A percentile compares a stretch with the other conserved stretches of the same genome.
Evolutionary conservation across 2,329 filamentous ascomycete genomes (phyloP).

Genomic region (Aspergillus fischeri): DNA sequence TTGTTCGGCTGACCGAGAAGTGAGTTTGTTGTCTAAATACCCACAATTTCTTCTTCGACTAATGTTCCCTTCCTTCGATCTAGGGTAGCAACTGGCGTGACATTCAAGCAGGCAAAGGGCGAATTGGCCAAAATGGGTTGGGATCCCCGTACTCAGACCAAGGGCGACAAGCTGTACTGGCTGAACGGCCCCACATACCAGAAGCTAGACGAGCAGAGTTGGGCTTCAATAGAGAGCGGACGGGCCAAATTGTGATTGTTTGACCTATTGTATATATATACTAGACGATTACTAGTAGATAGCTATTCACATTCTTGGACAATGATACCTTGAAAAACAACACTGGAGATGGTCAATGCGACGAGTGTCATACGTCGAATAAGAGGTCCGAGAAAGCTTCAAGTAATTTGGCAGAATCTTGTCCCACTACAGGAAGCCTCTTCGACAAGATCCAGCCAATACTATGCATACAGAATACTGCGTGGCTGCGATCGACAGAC

Average conservation of each 20-base stretch:
- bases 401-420: no score
- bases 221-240: constrained; percentile 41
- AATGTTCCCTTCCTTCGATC: constrained; percentile 3
- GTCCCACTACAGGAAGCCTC: no score
- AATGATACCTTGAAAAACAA: not conserved
- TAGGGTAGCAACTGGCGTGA: constrained; percentile 45
- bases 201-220: constrained; percentile 35
- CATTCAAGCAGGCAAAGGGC: constrained; percentile 49
- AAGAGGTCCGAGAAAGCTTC: no score
- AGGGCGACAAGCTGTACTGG: constrained; percentile 42
- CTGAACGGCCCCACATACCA: constrained; percentile 40
- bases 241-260: constrained; percentile 39
- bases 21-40: constrained; percentile 21
- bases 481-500: not conserved
- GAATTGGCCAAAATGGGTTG: constrained; percentile 42
- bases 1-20: constrained; percentile 46
- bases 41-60: not conserved
- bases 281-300: not conserved
- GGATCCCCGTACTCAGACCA: constrained; percentile 30
- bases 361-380: no score
- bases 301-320: not conserved
- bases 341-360: not conserved
- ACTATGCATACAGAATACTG: no score
- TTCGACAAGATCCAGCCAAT: no score
- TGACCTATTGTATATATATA: not conserved